These are phyloP conservation scores for Candida pseudofarinosa DNA, from an alignment of 805 yeast genomes.

Conservation along the genomic window DNA sequence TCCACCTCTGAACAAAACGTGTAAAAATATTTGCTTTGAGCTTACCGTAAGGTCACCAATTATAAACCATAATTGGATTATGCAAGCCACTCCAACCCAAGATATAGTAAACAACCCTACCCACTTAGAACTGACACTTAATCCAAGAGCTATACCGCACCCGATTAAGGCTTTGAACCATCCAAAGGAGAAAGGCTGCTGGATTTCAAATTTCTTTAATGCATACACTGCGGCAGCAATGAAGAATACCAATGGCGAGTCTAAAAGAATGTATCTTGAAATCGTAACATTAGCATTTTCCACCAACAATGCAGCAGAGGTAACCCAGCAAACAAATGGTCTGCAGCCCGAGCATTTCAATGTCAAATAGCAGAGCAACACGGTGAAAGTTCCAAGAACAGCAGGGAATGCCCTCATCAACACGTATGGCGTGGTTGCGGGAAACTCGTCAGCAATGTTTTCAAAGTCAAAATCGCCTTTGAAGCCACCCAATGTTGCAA, in stretches of 20 bases:
- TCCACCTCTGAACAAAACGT: conserved; percentile 48
- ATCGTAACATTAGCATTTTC: conserved; percentile 72
- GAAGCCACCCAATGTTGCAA: conserved; percentile 65
- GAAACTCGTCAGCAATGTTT: conserved; percentile 61
- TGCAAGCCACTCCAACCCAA: conserved; percentile 66
- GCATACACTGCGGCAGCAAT: conserved; percentile 68
- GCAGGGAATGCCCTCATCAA: conserved; percentile 72
- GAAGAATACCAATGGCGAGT: conserved; percentile 73
- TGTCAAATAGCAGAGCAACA: conserved; percentile 61
- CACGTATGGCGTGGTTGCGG: conserved; percentile 57
- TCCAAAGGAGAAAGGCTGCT: conserved; percentile 51
- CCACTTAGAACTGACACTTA: conserved; percentile 76
- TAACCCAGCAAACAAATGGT: conserved; percentile 55
- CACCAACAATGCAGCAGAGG: conserved; percentile 51
- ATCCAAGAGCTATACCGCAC: conserved; percentile 68
- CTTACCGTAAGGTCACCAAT: conserved; percentile 65
- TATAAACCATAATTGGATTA: conserved; percentile 63
- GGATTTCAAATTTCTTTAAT: conserved; percentile 62
- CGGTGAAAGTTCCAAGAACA: conserved; percentile 62
- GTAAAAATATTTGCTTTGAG: conserved; percentile 39
- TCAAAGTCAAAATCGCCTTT: conserved; percentile 66
- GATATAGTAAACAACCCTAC: conserved; percentile 78
- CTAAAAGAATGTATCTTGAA: conserved; percentile 69
- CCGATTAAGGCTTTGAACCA: conserved; percentile 61
- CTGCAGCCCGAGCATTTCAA: conserved; percentile 70